A percentile compares a stretch with the other conserved stretches of the same genome.
phyloP scores from a whole-genome alignment of 2,329 filamentous ascomycete species.

The Tolypocladium guangdongense region DNA sequence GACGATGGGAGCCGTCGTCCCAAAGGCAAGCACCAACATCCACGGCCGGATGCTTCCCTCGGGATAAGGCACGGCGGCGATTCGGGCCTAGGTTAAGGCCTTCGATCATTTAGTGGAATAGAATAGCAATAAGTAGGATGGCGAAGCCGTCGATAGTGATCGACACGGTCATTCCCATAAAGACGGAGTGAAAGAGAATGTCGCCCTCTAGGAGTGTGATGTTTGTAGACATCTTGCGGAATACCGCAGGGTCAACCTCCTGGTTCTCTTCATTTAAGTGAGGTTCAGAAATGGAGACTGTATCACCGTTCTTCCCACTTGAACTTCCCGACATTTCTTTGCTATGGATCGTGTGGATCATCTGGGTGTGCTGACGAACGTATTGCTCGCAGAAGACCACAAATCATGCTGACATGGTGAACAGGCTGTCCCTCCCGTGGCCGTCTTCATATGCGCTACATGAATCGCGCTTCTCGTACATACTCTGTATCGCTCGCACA shows the following conservation, averaged over 20 bases:
- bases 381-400: slow-evolving; percentile 54
- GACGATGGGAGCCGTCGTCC: slow-evolving; percentile 52
- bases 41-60: slow-evolving; percentile 46
- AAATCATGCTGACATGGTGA: slow-evolving; percentile 49
- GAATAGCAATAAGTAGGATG: slow-evolving; percentile 55
- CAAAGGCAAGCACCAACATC: slow-evolving; percentile 51
- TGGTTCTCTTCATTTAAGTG: slow-evolving; percentile 28
- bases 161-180: slow-evolving; percentile 62
- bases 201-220: slow-evolving; percentile 67
- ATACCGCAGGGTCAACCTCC: slow-evolving; percentile 31
- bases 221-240: slow-evolving; percentile 58
- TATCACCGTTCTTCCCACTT: slow-evolving; percentile 20
- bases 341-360: slow-evolving; percentile 41
- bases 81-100: slow-evolving; percentile 62
- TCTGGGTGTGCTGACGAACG: slow-evolving; percentile 47
- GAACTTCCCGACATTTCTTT: slow-evolving; percentile 1
- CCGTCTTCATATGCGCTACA: slow-evolving; percentile 24
- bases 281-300: slow-evolving; percentile 16
- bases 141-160: slow-evolving; percentile 58
- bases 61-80: slow-evolving; percentile 53
- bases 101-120: slow-evolving; percentile 61
- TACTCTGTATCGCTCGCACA: neutral
- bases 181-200: slow-evolving; percentile 69
- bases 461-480: neutral
- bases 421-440: slow-evolving; percentile 10